Evolutionary conservation across 139 green algal genomes (phyloP).

Genomic region (Choricystis sp.): DNA sequence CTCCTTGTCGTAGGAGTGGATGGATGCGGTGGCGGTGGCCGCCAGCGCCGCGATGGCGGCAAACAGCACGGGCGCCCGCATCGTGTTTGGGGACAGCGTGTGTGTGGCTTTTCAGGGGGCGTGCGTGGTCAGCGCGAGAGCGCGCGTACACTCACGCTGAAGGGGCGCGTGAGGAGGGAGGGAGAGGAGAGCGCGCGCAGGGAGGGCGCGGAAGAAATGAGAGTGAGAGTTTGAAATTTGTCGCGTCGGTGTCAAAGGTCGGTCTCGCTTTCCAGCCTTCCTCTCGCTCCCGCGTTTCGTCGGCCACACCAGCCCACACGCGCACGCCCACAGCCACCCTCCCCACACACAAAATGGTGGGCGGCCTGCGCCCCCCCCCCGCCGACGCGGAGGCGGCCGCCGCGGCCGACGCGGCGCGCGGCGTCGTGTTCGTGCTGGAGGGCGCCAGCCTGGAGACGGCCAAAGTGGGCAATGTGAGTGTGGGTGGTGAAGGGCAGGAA

Average conservation of each 20-base stretch:
- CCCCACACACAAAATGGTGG: neutral
- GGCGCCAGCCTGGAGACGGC: conserved; percentile 74
- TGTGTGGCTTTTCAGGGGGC: neutral
- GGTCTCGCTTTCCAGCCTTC: no score
- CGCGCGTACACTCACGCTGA: no score
- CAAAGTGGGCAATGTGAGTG: conserved; percentile 78
- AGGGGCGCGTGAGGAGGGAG: no score
- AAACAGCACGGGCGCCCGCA: neutral
- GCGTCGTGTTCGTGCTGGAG: conserved; percentile 86
- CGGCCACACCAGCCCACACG: neutral
- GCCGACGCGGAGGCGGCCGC: conserved; percentile 30
- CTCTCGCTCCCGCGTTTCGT: no score
- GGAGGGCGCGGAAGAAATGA: no score
- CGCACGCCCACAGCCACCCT: neutral
- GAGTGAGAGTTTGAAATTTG: no score
- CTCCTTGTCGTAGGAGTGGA: conserved; percentile 27
- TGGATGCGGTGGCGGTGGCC: neutral
- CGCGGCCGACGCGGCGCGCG: conserved; percentile 13
- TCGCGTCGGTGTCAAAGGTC: no score
- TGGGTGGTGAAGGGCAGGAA: neutral
- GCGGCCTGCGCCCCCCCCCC: neutral
- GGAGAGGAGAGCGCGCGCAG: no score
- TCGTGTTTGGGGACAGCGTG: neutral
- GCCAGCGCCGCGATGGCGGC: neutral
- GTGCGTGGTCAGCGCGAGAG: no score